Evolutionary conservation across 768 basidiomycete genomes (phyloP), one percentile per base, ranked within the genome.

Genomic region (Mrakia blollopis): DNA sequence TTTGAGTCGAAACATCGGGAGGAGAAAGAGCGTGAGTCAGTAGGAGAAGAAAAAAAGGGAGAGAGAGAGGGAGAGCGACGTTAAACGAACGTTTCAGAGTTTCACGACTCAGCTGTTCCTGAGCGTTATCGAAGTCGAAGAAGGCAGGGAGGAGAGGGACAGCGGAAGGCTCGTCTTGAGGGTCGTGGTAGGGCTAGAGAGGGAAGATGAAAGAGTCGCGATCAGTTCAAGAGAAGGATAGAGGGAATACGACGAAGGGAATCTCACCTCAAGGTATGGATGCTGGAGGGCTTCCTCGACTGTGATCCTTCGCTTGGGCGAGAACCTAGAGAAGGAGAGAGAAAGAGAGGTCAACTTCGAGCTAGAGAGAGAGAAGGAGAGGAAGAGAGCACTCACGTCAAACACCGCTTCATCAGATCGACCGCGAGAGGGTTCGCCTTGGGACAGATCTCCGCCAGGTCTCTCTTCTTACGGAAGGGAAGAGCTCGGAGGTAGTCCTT

Each of bases 231-330:
- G 37, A 41, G 41, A 32, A 35, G 13, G 6, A 10, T 14, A 10
- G 47, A 41, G 11, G 69, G 1, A 16, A 10, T 37, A 50, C 30
- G 30, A 68, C 25, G 61, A 54, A 54, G 13, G 16, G 2, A 21
- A 21, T 18, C 61, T 63, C 54, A 74, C 50, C 83, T 94, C 93
- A 18, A 96, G 87, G 81, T 96, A 96, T 9, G 95, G 94, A 81
- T 98, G 95, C n/a, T 91, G 90, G 47, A 99, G 86, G 9, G 94
- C 94, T 76, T 95, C 90, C 82, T 98, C 95, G 60, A 95, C 93
- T 0, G 93, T 93, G 83, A 94, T 90, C 63, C 97, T 91, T 83
- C 95, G 97, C 87, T 94, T 95, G 32, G 97, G 96, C 13, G 70
- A 72, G 71, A 77, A 72, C n/a, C 70, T 67, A 4, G 84, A 97